Conservation (phyloP, 1,139 yeast species). For the Saccharomycopsis hybrid region DNA sequence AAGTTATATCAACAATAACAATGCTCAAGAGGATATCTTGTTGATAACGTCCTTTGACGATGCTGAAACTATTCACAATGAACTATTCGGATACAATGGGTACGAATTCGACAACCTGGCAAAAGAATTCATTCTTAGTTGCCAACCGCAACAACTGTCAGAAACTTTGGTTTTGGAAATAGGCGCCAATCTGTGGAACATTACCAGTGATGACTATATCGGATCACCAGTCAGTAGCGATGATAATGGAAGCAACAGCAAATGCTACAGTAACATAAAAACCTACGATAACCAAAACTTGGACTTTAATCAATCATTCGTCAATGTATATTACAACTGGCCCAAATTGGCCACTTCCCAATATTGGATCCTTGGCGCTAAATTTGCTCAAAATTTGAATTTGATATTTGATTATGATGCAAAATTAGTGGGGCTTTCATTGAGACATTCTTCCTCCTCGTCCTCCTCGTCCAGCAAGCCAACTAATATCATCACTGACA, state of each 20-base stretch:
- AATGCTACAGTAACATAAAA: slow-evolving; percentile 10
- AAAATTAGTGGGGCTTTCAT: slow-evolving; percentile 14
- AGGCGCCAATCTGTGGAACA: slow-evolving; percentile 16
- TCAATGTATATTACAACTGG: slow-evolving; percentile 2
- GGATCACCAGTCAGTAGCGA: neutral
- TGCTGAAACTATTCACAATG: slow-evolving; percentile 5
- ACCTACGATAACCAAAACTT: neutral
- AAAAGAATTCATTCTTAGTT: slow-evolving; percentile 3
- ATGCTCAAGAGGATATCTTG: neutral
- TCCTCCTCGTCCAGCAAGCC: neutral
- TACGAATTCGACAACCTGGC: slow-evolving; percentile 2
- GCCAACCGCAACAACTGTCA: slow-evolving; percentile 3
- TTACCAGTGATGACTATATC: slow-evolving; percentile 3
- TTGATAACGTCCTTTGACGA: slow-evolving; percentile 7
- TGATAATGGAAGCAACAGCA: neutral
- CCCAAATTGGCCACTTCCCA: slow-evolving; percentile 2
- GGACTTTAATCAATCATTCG: neutral
- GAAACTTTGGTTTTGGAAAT: slow-evolving; percentile 5
- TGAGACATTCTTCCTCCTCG: too few relatives aligned
- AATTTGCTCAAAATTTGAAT: slow-evolving; percentile 4
- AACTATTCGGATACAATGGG: slow-evolving; percentile 1
- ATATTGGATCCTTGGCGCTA: slow-evolving; percentile 14
- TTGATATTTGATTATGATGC: slow-evolving; percentile 13
- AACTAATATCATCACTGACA: too few relatives aligned
- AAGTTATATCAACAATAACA: neutral